Evolutionary conservation across 768 basidiomycete species (phyloP), one percentile per base, ranked within the genome.

Genomic region (Albatrellus ellisii): DNA sequence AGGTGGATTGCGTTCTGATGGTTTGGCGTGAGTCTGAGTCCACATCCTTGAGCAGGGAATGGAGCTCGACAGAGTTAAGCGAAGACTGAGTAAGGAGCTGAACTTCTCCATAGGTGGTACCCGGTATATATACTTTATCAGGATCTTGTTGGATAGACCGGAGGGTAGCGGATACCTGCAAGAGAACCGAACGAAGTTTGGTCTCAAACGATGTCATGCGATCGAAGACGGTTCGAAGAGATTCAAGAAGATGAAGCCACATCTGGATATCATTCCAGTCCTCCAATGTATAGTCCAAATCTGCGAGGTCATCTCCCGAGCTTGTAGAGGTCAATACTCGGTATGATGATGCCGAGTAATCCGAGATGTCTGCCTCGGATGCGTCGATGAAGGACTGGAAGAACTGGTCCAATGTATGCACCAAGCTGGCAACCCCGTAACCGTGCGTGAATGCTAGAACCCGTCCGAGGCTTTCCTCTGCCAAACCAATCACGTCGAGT

Each of bases 251-350:
- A 55, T 89, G 87, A 11, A 97, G 60, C 2, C 77, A 77, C 9
- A 75, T 60, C 58, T 95, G 92, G 44, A 97, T 89, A 22, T 76
- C 69, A 2, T 76, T 70, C 88, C 90, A 95, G 59, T 98, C 92
- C 43, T 88, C 77, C 3, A 79, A 64, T 2, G 84, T 79, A 54
- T 95, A 97, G 60, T 98, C 60, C 46, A 87, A 61, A 54, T 82
- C 82, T 0, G 76, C 74, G 26, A 91, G 65, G 38, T 89, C 88
- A 41, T 72, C 72, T 25, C 65, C 70, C 3, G 57, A 57, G 10
- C 54, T 40, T 1, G 73, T 62, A 40, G 58, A 36, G 46, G 59
- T 26, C 41, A 56, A 46, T 48, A 59, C 18, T 34, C 51, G 39
- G 2, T 18, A 17, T 0, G 21, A 43, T 0, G 58, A 54, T 17